These are phyloP conservation scores for Geotrichum candidum DNA, from an alignment of 1,139 yeast genomes.

Conservation along the genomic window DNA sequence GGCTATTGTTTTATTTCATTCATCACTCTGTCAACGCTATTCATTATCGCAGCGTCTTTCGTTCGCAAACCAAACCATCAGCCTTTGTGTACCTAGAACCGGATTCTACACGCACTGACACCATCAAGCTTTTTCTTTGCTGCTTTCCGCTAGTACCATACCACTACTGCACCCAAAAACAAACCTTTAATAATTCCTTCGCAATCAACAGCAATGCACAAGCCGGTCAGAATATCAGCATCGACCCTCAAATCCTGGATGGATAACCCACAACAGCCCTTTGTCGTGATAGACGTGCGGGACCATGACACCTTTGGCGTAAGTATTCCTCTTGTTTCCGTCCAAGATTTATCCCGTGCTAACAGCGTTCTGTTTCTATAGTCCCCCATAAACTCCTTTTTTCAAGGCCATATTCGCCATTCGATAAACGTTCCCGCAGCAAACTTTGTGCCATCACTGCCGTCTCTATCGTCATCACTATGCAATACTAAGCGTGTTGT, in stretches of 20 bases:
- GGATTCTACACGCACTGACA: background rate
- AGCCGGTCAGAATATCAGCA: background rate
- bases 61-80: background rate
- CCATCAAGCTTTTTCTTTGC: background rate
- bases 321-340: conserved; percentile 24
- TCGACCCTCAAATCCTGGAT: background rate
- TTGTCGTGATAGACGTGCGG: conserved; percentile 69
- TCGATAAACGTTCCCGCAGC: conserved; percentile 59
- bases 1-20: background rate
- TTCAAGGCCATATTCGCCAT: conserved; percentile 59
- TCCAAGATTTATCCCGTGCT: background rate
- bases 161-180: background rate
- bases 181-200: background rate
- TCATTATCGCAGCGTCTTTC: background rate
- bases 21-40: background rate
- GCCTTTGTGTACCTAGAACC: background rate
- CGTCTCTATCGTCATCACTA: conserved; percentile 41
- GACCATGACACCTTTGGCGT: conserved; percentile 70
- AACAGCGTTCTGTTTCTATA: conserved; percentile 21
- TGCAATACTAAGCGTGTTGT: conserved; percentile 50
- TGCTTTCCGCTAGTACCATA: background rate
- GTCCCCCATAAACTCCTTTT: background rate
- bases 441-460: conserved; percentile 41
- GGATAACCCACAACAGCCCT: background rate
- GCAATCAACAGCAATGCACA: background rate